Percentiles rank a stretch among this genome's conserved stretches.
Conservation (phyloP, 352 stramenopile genomes). For the Globisporangium alternatum region DNA sequence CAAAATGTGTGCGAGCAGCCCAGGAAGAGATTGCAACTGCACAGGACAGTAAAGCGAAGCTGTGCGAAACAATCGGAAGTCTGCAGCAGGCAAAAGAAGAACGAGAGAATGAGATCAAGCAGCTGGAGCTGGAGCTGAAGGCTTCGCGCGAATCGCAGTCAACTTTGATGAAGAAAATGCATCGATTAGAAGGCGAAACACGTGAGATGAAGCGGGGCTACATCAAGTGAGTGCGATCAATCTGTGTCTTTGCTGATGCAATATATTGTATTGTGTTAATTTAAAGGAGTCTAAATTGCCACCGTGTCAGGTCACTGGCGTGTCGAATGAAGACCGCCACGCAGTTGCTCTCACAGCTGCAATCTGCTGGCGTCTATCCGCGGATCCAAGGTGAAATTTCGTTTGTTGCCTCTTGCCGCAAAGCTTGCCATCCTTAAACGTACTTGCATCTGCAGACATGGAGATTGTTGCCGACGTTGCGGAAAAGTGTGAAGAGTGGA, state of each 20-base stretch:
- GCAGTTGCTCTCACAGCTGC: slow-evolving; percentile 43
- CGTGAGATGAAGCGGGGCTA: slow-evolving; percentile 53
- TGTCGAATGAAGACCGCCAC: slow-evolving; percentile 52
- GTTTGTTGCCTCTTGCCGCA: not conserved
- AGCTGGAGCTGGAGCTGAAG: slow-evolving; percentile 44
- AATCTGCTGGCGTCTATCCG: slow-evolving; percentile 21
- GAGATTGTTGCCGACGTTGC: slow-evolving; percentile 15
- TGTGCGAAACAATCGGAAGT: slow-evolving; percentile 59
- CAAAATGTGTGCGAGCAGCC: slow-evolving; percentile 22
- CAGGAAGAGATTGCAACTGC: slow-evolving; percentile 52
- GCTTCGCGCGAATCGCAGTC: slow-evolving; percentile 43
- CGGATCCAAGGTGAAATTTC: slow-evolving; percentile 15
- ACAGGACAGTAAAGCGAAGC: slow-evolving; percentile 38
- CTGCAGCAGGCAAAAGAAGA: slow-evolving; percentile 49
- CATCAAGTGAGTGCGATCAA: slow-evolving; percentile 30
- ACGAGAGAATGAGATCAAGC: slow-evolving; percentile 38
- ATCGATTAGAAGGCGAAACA: slow-evolving; percentile 32
- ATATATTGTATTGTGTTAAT: not conserved
- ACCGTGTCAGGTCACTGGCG: slow-evolving; percentile 40
- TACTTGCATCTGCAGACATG: slow-evolving; percentile 9
- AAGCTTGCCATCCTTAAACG: not conserved
- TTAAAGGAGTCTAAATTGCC: not conserved
- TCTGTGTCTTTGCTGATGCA: not conserved
- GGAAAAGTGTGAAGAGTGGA: slow-evolving; percentile 30
- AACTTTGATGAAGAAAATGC: slow-evolving; percentile 44